A percentile compares a stretch with the other conserved stretches of the same genome.
phyloP scores from a whole-genome alignment of 1,284 basidiomycete genomes.

The Chalciporus sp. region DNA sequence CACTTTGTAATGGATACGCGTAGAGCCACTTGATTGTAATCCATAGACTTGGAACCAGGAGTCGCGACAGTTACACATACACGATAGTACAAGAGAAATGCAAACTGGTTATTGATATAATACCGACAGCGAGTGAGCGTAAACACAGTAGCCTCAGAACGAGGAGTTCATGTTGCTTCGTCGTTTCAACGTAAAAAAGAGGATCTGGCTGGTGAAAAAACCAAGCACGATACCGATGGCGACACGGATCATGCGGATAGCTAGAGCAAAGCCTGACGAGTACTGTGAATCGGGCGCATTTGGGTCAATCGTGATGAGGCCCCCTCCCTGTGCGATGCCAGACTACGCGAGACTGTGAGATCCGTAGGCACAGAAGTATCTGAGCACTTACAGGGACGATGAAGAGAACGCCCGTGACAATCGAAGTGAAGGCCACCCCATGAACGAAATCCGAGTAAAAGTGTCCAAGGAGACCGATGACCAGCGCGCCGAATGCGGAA shows the following conservation, averaged over 20 bases:
- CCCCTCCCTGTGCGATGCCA: constrained; percentile 84
- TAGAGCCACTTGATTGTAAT: constrained; percentile 35
- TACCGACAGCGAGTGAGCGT: too few relatives aligned
- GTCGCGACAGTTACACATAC: not conserved
- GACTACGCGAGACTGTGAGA: constrained; percentile 48
- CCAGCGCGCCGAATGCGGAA: constrained; percentile 78
- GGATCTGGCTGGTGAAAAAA: constrained; percentile 76
- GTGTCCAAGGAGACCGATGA: constrained; percentile 81
- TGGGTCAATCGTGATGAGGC: constrained; percentile 70
- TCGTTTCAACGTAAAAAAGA: constrained; percentile 77
- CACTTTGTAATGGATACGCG: constrained; percentile 33
- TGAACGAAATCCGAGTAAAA: constrained; percentile 76
- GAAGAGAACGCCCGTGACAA: constrained; percentile 87
- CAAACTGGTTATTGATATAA: too few relatives aligned
- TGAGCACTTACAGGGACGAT: constrained; percentile 67
- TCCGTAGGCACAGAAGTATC: not conserved
- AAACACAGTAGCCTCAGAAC: constrained; percentile 48
- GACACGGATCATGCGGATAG: constrained; percentile 80
- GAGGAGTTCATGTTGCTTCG: constrained; percentile 77
- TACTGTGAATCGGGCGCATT: constrained; percentile 60
- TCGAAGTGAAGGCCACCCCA: constrained; percentile 85
- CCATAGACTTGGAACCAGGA: constrained; percentile 20
- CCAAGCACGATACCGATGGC: constrained; percentile 88
- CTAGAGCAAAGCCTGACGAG: constrained; percentile 66
- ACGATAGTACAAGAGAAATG: not conserved